Evolutionary conservation across 345 rosid species (phyloP).

Genomic region (Angophora floribunda): DNA sequence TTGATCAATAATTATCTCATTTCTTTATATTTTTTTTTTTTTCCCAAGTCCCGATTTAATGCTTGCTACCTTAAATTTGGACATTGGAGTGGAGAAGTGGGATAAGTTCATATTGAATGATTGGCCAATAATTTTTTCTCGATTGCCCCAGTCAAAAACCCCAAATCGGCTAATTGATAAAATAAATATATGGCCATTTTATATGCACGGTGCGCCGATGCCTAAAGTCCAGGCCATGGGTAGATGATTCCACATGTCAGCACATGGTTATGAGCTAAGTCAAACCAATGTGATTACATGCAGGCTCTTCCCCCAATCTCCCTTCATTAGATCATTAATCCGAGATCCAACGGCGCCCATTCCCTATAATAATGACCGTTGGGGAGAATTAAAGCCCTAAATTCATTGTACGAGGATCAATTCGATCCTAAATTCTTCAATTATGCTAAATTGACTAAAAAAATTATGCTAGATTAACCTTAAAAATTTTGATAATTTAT

Average conservation of each 20-base stretch:
- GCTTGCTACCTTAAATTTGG: background rate
- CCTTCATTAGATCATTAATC: background rate
- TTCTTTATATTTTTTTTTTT: background rate
- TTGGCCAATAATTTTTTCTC: background rate
- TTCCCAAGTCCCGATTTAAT: background rate
- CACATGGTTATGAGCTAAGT: background rate
- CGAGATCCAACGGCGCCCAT: background rate
- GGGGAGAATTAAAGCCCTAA: rapidly evolving
- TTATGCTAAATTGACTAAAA: too few relatives aligned
- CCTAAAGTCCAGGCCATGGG: background rate
- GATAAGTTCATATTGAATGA: background rate
- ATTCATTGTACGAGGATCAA: too few relatives aligned
- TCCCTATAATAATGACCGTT: background rate
- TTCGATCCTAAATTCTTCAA: too few relatives aligned
- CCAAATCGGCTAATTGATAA: background rate
- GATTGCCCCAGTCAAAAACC: background rate
- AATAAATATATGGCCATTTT: background rate
- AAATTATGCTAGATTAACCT: too few relatives aligned
- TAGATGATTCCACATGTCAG: background rate
- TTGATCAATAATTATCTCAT: background rate
- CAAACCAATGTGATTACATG: background rate
- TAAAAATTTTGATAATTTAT: rapidly evolving
- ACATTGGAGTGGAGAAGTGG: background rate
- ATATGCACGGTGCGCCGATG: background rate
- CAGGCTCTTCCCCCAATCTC: background rate